Base-by-base conservation (phyloP, 2,329 filamentous ascomycete species). In the Calonectria hongkongensis region DNA sequence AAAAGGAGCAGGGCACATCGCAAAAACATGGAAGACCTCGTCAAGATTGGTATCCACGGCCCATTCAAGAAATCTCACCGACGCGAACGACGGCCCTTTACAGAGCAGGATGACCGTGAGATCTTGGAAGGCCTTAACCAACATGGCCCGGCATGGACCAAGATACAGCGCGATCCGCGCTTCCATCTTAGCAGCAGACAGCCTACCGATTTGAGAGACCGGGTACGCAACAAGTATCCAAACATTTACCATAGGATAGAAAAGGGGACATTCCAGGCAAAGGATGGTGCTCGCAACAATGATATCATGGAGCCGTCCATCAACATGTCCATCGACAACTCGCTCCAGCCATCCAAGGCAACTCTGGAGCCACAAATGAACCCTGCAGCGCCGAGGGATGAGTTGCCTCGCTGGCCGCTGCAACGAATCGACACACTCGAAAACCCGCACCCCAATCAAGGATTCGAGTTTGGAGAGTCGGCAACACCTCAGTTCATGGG, bases 141-240 rank as follows among this genome's bases (percentile, higher is more conserved):
- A 4, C 92, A 92, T 78, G 91, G 91, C 0, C 89, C 91, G 10
- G 88, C 90, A 10, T 93, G 92, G 91, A 92, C 91, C 65, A 90
- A 89, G 80, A 93, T 93, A 25, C 91, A 92, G 79, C 87, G 90
- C 43, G 91, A 93, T 72, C 82, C 88, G 16, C 85, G 85, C 33
- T 92, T 91, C 81, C 85, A 90, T 72, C 83, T 93, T n/a, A 87
- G 88, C 5, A 89, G 81, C 71, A 85, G 91, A 54, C 89, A 92
- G 74, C 91, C 91, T 1, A 93, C 91, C 0, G 91, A 93, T 78
- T 81, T 93, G 65, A 86, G 91, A 73, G 91, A 93, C 74, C 87
- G 91, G 27, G 87, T 92, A 39, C 88, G 91, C 51, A 93, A 93
- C 82, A 92, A 91, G 76, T 92, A 91, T 75, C 89, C 90, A 3